Evolutionary conservation across 371 early-diverging fungal species (phyloP).

Genomic region (Mortierella sp.): DNA sequence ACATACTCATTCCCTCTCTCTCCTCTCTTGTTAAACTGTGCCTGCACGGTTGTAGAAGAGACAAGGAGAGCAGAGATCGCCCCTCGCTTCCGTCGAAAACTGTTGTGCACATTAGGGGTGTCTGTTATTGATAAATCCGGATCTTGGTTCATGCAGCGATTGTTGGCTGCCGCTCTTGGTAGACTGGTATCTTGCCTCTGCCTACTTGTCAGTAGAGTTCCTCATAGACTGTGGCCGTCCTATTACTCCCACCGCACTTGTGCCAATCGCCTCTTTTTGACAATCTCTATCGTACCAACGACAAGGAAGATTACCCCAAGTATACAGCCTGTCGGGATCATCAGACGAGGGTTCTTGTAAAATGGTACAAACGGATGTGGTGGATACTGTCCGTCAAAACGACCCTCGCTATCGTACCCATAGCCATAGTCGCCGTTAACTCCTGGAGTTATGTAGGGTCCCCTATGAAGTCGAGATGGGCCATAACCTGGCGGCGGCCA

Average conservation of each 20-base stretch:
- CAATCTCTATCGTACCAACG: constrained; percentile 19
- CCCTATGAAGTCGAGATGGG: constrained; percentile 23
- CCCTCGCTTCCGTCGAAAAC: too few species aligned
- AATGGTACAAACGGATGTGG: constrained; percentile 32
- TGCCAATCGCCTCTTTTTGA: constrained; percentile 29
- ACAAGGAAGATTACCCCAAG: constrained; percentile 27
- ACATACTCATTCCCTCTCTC: too few species aligned
- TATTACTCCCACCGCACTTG: constrained; percentile 32
- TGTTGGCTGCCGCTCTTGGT: too few species aligned
- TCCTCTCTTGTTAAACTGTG: too few species aligned
- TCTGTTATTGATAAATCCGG: too few species aligned
- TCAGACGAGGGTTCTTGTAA: constrained; percentile 32
- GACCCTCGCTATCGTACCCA: neutral
- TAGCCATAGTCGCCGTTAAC: constrained; percentile 4
- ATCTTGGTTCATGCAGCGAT: too few species aligned
- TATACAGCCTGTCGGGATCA: constrained; percentile 39
- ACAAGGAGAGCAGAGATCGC: too few species aligned
- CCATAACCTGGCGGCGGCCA: constrained; percentile 46
- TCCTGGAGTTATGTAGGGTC: constrained; percentile 37
- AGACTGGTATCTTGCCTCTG: too few species aligned
- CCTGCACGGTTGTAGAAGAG: too few species aligned
- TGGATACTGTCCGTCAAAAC: constrained; percentile 7
- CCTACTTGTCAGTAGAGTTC: too few species aligned
- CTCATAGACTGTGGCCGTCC: too few species aligned
- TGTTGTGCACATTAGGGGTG: too few species aligned